Evolutionary conservation across 805 yeast species (phyloP).

Genomic region (Hanseniaspora clermontiae): DNA sequence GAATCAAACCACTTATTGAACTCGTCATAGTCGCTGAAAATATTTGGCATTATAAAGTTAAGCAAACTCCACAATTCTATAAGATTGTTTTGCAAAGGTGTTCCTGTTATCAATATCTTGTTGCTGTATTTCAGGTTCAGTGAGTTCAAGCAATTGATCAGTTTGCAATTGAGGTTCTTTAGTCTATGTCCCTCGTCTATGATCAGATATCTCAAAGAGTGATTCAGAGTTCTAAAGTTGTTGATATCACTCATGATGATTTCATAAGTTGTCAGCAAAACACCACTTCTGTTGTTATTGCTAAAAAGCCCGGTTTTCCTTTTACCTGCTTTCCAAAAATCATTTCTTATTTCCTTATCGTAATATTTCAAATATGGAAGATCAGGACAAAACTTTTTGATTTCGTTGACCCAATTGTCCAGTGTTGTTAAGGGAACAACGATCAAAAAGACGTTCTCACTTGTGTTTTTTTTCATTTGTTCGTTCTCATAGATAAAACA

Average conservation of each 20-base stretch:
- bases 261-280: conserved; percentile 75
- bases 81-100: conserved; percentile 86
- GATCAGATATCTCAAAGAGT: conserved; percentile 66
- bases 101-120: conserved; percentile 79
- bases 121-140: conserved; percentile 43
- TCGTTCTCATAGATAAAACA: conserved; percentile 69
- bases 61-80: conserved; percentile 84
- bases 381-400: conserved; percentile 58
- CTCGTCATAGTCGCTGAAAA: conserved; percentile 76
- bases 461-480: conserved; percentile 23
- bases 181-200: conserved; percentile 95
- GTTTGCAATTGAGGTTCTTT: conserved; percentile 67
- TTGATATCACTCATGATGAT: conserved; percentile 56
- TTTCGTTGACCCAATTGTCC: conserved; percentile 71
- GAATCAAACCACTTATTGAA: conserved; percentile 94
- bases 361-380: conserved; percentile 50
- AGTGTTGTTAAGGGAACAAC: conserved; percentile 78
- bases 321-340: conserved; percentile 14
- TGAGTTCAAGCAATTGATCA: conserved; percentile 59
- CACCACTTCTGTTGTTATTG: conserved; percentile 27
- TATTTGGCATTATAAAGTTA: conserved; percentile 84
- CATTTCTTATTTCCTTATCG: conserved; percentile 44
- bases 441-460: conserved; percentile 59
- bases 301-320: background rate
- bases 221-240: conserved; percentile 33